A percentile compares a stretch with the other conserved stretches of the same genome.
phyloP scores from a whole-genome alignment of 768 basidiomycete species.

The Suillus spraguei region DNA sequence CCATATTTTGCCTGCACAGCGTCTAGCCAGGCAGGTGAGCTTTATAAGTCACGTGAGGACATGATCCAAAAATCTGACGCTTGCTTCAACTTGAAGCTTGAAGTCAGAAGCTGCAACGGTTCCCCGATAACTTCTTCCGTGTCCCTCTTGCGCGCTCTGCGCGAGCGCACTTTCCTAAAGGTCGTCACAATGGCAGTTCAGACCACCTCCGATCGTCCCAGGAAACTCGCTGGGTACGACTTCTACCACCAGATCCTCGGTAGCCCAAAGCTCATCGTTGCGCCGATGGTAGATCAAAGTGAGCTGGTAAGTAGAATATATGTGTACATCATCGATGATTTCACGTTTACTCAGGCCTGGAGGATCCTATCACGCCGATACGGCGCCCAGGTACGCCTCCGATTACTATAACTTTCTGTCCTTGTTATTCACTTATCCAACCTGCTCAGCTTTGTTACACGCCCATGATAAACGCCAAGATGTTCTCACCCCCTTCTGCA shows the following conservation, averaged over 20 bases:
- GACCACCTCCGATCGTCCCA: neutral
- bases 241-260: constrained; percentile 81
- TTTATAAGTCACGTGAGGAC: neutral
- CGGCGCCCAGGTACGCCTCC: constrained; percentile 64
- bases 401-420: constrained; percentile 9
- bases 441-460: constrained; percentile 78
- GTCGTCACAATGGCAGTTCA: neutral
- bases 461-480: constrained; percentile 98
- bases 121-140: constrained; percentile 1
- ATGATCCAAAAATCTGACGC: neutral
- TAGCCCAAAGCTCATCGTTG: constrained; percentile 87
- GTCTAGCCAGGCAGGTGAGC: too few species aligned
- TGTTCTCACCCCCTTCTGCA: constrained; percentile 58
- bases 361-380: constrained; percentile 80
- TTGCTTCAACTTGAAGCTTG: too few species aligned
- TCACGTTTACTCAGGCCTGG: constrained; percentile 68
- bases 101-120: too few species aligned
- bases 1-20: constrained; percentile 37
- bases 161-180: constrained; percentile 3
- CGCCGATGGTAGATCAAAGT: constrained; percentile 98
- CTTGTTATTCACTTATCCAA: constrained; percentile 17
- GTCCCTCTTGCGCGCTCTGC: constrained; percentile 3
- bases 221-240: constrained; percentile 60
- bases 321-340: neutral
- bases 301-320: constrained; percentile 70